Evolutionary conservation across 345 rosid genomes (phyloP).

Genomic region (Carallia pectinifolia): DNA sequence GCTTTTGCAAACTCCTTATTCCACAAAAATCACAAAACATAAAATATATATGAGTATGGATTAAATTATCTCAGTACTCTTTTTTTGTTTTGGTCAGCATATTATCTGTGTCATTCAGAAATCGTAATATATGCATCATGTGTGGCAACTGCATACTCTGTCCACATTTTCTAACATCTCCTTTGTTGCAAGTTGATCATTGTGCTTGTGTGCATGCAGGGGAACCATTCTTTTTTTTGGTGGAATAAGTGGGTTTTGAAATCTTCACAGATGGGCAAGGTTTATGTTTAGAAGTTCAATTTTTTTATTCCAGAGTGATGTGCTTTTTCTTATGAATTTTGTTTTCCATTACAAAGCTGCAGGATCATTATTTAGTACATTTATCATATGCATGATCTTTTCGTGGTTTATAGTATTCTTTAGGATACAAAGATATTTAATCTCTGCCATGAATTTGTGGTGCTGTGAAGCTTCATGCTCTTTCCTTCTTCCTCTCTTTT

Average conservation of each 20-base stretch:
- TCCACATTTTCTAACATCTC: no score
- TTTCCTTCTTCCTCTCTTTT: no score
- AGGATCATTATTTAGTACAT: background rate
- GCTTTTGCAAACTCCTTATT: no score
- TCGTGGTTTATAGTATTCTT: no score
- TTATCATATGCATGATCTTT: background rate
- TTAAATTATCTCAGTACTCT: background rate
- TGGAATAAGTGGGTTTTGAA: conserved; percentile 81
- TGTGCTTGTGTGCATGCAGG: conserved; percentile 48
- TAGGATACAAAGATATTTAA: no score
- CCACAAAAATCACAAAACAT: background rate
- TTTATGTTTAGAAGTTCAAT: background rate
- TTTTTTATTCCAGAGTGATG: background rate
- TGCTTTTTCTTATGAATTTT: background rate
- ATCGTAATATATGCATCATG: background rate
- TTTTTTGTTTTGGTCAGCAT: no score
- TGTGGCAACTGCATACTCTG: background rate
- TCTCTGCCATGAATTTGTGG: background rate
- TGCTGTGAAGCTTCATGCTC: background rate
- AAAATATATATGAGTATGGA: background rate
- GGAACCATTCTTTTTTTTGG: conserved; percentile 76
- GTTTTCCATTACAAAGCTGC: background rate
- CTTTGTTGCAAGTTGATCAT: background rate
- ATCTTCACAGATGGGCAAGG: conserved; percentile 85
- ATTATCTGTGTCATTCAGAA: background rate